phyloP scores from a whole-genome alignment of 257 asterid genomes.

The Petunia axillaris region DNA sequence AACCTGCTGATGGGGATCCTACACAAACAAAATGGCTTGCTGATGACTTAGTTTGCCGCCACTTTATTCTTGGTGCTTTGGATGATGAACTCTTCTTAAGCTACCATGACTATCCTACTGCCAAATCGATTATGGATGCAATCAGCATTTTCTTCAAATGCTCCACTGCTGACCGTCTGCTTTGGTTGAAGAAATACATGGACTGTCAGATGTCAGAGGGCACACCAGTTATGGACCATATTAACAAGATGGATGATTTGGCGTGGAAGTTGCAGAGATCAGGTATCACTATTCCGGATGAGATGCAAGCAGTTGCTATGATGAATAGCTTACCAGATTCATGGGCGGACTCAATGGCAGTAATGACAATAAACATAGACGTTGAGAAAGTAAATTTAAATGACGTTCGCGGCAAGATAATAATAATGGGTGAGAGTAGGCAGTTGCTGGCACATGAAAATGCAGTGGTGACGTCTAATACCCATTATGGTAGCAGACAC shows the following conservation, averaged over 20 bases:
- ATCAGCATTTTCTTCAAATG: constrained; percentile 22
- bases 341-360: neutral
- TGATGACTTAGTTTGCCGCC: constrained; percentile 28
- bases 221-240: neutral
- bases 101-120: constrained; percentile 31
- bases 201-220: constrained; percentile 14
- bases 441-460: neutral
- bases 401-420: neutral
- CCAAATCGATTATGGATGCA: constrained; percentile 31
- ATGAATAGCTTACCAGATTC: constrained; percentile 26
- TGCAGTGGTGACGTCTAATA: neutral
- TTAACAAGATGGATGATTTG: neutral
- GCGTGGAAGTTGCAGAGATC: neutral
- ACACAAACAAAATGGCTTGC: constrained; percentile 16
- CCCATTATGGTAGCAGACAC: neutral
- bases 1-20: constrained; percentile 21
- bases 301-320: constrained; percentile 26
- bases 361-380: neutral
- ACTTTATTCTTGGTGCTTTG: constrained; percentile 29
- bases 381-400: neutral
- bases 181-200: neutral
- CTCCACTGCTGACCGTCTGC: constrained; percentile 20
- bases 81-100: constrained; percentile 33
- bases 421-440: neutral
- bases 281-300: constrained; percentile 20